phyloP scores from a whole-genome alignment of 305 asterid species.

The Fraxinus sp. region DNA sequence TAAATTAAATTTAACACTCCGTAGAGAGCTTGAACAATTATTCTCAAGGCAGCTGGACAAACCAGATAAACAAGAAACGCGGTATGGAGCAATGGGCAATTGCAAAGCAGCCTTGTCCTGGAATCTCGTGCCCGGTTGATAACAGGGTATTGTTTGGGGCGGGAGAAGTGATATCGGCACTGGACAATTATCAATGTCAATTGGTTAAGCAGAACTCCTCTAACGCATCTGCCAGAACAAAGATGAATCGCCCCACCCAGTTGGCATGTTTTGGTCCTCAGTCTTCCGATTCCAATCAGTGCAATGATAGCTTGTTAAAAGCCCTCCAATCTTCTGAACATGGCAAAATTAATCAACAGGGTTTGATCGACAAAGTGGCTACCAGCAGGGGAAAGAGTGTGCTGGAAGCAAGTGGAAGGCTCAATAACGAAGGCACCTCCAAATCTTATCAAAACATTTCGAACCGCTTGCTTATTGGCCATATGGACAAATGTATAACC shows the following conservation, averaged over 20 bases:
- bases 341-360: conserved; percentile 23
- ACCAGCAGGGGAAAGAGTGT: conserved; percentile 24
- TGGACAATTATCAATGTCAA: conserved; percentile 10
- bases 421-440: neutral
- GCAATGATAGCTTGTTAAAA: conserved; percentile 9
- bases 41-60: conserved; percentile 19
- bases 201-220: conserved; percentile 21
- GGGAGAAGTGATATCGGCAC: conserved; percentile 8
- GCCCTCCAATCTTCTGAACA: conserved; percentile 17
- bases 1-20: conserved; percentile 4
- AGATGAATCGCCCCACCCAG: neutral
- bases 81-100: conserved; percentile 11
- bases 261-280: neutral
- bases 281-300: conserved; percentile 2
- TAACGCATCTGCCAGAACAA: conserved; percentile 1
- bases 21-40: conserved; percentile 47
- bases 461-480: neutral
- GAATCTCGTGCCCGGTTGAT: neutral
- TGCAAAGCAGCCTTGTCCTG: neutral
- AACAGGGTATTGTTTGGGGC: neutral
- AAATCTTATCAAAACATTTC: conserved; percentile 7
- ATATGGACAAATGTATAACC: neutral
- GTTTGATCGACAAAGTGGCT: conserved; percentile 27
- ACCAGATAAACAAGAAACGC: conserved; percentile 20
- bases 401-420: neutral